phyloP scores from a whole-genome alignment of 768 basidiomycete genomes.

The Russula virescens region DNA sequence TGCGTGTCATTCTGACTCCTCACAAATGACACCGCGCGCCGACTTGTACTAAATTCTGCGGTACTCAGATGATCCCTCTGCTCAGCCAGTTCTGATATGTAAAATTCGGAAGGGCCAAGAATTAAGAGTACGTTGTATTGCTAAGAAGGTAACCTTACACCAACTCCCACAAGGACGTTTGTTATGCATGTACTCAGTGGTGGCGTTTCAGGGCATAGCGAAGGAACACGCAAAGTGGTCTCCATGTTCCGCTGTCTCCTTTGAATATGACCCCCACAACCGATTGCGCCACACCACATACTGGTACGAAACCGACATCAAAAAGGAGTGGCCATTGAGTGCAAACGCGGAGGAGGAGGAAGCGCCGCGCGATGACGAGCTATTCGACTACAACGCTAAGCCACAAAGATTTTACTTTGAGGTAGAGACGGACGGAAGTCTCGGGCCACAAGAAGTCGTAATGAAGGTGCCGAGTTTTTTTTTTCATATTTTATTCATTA shows the following conservation, averaged over 20 bases:
- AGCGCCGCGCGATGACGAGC: conserved; percentile 67
- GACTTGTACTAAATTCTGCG: background rate
- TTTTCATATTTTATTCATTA: background rate
- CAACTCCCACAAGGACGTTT: background rate
- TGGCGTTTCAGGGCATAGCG: conserved; percentile 72
- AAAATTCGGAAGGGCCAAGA: conserved; percentile 95
- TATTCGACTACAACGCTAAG: conserved; percentile 84
- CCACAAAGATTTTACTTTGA: conserved; percentile 91
- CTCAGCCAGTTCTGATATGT: conserved; percentile 73
- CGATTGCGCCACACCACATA: conserved; percentile 92
- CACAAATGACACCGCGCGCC: background rate
- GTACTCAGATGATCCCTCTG: conserved; percentile 49
- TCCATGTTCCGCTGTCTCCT: conserved; percentile 88
- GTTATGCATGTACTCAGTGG: background rate
- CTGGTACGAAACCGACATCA: conserved; percentile 84
- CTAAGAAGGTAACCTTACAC: conserved; percentile 71
- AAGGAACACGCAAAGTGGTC: conserved; percentile 99
- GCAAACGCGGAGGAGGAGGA: conserved; percentile 85
- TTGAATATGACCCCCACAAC: conserved; percentile 98
- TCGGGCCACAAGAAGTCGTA: conserved; percentile 84
- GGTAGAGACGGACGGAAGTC: conserved; percentile 89
- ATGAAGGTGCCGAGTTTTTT: conserved; percentile 48
- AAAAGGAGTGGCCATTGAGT: conserved; percentile 87
- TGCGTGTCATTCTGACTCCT: conserved; percentile 33
- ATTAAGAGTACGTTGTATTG: conserved; percentile 75